Percentiles rank a stretch among this genome's conserved stretches.
phyloP scores from a whole-genome alignment of 2,329 filamentous ascomycete species.

The Endoconidiophora polonica region DNA sequence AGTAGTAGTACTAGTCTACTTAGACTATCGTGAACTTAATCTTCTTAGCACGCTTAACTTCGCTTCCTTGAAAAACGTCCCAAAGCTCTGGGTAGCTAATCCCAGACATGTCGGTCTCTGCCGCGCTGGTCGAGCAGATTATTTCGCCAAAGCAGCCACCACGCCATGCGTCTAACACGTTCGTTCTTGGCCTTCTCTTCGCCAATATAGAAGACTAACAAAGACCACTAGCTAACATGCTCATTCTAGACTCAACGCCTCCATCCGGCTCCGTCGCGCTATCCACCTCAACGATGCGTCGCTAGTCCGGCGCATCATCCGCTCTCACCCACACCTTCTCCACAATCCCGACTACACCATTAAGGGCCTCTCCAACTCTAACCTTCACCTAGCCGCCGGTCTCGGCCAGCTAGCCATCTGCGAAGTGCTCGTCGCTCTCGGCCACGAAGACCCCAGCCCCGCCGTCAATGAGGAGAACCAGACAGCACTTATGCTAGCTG shows the following conservation, averaged over 20 bases:
- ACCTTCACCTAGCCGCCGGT: constrained; percentile 62
- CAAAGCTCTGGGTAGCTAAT: no score
- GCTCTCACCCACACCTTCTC: constrained; percentile 51
- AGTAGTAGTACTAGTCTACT: no score
- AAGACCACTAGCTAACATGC: neutral
- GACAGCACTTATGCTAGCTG: constrained; percentile 68
- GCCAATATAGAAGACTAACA: neutral
- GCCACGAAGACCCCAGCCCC: constrained; percentile 58
- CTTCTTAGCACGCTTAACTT: no score
- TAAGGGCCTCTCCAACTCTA: constrained; percentile 59
- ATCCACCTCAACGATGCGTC: constrained; percentile 57
- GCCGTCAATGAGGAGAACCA: constrained; percentile 66
- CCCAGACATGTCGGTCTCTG: no score
- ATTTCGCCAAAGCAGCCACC: constrained; percentile 2
- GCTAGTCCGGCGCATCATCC: constrained; percentile 62
- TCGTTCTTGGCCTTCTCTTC: neutral
- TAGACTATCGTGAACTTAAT: no score
- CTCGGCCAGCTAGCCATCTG: constrained; percentile 55
- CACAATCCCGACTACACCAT: constrained; percentile 59
- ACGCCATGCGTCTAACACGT: constrained; percentile 5
- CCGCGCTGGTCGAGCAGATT: neutral
- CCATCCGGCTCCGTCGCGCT: constrained; percentile 62
- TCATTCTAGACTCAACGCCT: constrained; percentile 37
- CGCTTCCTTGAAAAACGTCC: no score
- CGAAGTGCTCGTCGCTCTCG: constrained; percentile 51